Evolutionary conservation across 192 early-diverging fungal species (phyloP).

Genomic region (Backusella mclennaniae): DNA sequence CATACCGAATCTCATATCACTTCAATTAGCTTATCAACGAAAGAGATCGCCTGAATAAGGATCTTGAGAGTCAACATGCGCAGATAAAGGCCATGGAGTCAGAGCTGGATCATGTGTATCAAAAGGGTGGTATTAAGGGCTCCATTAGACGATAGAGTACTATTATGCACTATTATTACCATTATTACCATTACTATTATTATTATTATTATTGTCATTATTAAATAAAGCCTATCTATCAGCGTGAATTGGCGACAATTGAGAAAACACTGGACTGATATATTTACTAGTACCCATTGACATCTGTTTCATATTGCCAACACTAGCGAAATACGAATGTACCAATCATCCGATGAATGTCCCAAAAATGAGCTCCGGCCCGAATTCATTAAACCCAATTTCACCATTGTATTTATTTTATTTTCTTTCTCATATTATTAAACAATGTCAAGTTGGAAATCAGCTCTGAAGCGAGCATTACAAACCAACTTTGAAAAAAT

Average conservation of each 20-base stretch:
- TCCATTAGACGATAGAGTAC: not conserved
- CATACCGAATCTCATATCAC: no score
- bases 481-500: constrained; percentile 20
- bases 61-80: constrained; percentile 93
- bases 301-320: no score
- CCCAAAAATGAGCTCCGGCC: no score
- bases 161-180: not conserved
- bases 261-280: no score
- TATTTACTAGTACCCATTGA: no score
- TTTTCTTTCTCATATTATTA: not conserved
- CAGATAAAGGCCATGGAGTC: constrained; percentile 91
- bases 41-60: constrained; percentile 97
- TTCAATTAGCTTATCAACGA: constrained; percentile 76
- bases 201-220: not conserved
- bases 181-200: not conserved
- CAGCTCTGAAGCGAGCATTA: constrained; percentile 10
- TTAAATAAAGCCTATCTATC: no score
- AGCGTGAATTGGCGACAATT: no score
- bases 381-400: not conserved
- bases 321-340: no score
- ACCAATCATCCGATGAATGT: no score
- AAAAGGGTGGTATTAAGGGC: not conserved
- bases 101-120: constrained; percentile 58
- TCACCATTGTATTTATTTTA: not conserved
- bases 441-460: constrained; percentile 23